phyloP scores from a whole-genome alignment of 2,329 filamentous ascomycete genomes.

The Sporothrix schenckii region DNA sequence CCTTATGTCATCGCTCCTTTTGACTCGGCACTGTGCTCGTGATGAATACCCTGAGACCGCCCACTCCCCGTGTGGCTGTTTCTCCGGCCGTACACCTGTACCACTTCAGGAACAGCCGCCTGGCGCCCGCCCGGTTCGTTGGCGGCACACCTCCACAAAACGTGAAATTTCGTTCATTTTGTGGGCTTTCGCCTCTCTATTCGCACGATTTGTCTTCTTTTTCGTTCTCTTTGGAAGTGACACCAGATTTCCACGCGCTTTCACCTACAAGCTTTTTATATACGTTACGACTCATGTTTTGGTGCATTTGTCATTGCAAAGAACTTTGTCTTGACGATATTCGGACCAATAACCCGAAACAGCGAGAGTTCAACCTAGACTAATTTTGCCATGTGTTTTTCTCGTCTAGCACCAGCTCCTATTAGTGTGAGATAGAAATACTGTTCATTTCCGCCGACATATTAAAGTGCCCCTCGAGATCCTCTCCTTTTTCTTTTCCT shows the following conservation, averaged over 20 bases:
- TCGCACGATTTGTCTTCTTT: neutral
- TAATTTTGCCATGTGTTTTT: neutral
- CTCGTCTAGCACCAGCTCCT: neutral
- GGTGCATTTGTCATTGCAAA: neutral
- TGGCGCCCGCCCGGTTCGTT: conserved; percentile 3
- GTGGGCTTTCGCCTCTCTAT: neutral
- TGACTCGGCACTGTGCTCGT: neutral
- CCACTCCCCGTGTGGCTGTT: neutral
- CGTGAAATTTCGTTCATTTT: conserved; percentile 21
- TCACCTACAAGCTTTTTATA: neutral
- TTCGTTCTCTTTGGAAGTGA: neutral
- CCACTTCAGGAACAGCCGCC: conserved; percentile 11
- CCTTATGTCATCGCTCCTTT: neutral
- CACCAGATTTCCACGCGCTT: neutral
- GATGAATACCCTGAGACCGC: conserved; percentile 15
- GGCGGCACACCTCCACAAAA: conserved; percentile 9
- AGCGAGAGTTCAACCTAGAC: conserved; percentile 10
- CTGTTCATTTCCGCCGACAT: neutral
- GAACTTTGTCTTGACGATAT: too few relatives aligned
- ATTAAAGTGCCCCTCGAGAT: neutral
- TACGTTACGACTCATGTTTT: neutral
- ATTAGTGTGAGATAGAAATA: neutral
- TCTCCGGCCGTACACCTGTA: neutral
- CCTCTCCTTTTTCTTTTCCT: neutral
- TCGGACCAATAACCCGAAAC: conserved; percentile 7